Conservation (phyloP, 2,329 filamentous ascomycete species). For the Albifimbria verrucaria region DNA sequence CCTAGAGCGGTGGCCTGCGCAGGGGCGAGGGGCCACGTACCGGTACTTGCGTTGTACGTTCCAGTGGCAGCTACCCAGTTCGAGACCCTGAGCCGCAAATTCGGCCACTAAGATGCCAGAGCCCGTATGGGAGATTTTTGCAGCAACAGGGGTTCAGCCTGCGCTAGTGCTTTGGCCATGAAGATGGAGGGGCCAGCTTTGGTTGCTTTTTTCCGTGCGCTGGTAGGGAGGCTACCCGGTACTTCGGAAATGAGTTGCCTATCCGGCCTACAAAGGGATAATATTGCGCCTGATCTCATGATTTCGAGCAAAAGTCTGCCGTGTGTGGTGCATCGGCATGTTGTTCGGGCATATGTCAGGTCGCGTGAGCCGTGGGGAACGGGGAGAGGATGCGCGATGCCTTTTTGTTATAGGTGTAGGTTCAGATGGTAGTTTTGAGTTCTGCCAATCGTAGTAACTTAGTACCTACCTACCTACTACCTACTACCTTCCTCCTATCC, state of each 20-base stretch:
- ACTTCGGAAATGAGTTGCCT: not conserved
- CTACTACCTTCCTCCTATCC: too few species aligned
- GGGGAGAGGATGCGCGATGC: too few species aligned
- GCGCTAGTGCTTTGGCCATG: not conserved
- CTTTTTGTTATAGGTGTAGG: too few species aligned
- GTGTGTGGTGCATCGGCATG: too few species aligned
- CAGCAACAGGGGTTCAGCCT: not conserved
- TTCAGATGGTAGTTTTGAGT: too few species aligned
- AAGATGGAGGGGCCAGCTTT: not conserved
- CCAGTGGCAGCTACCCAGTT: not conserved
- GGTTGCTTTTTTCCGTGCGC: not conserved
- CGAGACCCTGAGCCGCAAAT: not conserved
- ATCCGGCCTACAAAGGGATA: too few species aligned
- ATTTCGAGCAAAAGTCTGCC: too few species aligned
- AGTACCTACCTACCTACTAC: too few species aligned
- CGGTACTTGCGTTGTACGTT: not conserved
- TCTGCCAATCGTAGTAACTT: too few species aligned
- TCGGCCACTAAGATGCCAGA: not conserved
- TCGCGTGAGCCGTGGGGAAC: too few species aligned
- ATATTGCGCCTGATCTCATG: too few species aligned
- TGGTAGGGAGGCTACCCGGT: not conserved
- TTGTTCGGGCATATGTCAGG: too few species aligned
- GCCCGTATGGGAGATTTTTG: not conserved
- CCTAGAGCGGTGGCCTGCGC: not conserved
- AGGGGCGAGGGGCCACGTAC: not conserved